Evolutionary conservation across 1,284 basidiomycete species (phyloP).

Genomic region (Boletellus sp.): DNA sequence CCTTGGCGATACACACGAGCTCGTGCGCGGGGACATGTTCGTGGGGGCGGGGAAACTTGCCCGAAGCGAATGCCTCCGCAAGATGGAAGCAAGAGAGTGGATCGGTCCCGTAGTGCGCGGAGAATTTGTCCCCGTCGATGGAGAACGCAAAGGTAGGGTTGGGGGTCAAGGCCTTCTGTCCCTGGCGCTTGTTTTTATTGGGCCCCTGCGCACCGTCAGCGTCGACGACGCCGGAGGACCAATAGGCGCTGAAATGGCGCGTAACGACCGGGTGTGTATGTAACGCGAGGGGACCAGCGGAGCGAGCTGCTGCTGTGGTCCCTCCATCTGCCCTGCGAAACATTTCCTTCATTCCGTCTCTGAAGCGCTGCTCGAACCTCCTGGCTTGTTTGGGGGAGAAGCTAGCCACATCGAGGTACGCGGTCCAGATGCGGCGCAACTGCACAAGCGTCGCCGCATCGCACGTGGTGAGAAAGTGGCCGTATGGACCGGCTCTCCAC

Average conservation of each 20-base stretch:
- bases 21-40: slow-evolving; percentile 2
- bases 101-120: slow-evolving; percentile 46
- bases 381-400: slow-evolving; percentile 15
- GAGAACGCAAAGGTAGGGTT: slow-evolving; percentile 52
- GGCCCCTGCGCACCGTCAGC: slow-evolving; percentile 8
- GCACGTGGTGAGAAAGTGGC: slow-evolving; percentile 35
- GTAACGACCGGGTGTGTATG: slow-evolving; percentile 14
- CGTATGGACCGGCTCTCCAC: slow-evolving; percentile 46
- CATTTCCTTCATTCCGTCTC: slow-evolving; percentile 9
- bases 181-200: background rate
- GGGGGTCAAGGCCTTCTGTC: slow-evolving; percentile 17
- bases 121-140: slow-evolving; percentile 39
- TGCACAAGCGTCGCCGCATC: slow-evolving; percentile 39
- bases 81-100: slow-evolving; percentile 48
- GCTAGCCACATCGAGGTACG: slow-evolving; percentile 31
- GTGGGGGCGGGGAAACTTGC: background rate
- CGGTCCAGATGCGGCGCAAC: slow-evolving; percentile 41
- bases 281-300: slow-evolving; percentile 37
- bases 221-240: slow-evolving; percentile 43
- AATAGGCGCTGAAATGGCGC: slow-evolving; percentile 35
- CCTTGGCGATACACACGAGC: slow-evolving; percentile 13
- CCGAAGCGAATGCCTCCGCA: slow-evolving; percentile 33
- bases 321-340: background rate
- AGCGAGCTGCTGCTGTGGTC: slow-evolving; percentile 27
- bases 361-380: slow-evolving; percentile 17